A percentile compares a stretch with the other conserved stretches of the same genome.
phyloP scores from a whole-genome alignment of 2,329 filamentous ascomycete genomes.

The Rhynchosporium graminicola region DNA sequence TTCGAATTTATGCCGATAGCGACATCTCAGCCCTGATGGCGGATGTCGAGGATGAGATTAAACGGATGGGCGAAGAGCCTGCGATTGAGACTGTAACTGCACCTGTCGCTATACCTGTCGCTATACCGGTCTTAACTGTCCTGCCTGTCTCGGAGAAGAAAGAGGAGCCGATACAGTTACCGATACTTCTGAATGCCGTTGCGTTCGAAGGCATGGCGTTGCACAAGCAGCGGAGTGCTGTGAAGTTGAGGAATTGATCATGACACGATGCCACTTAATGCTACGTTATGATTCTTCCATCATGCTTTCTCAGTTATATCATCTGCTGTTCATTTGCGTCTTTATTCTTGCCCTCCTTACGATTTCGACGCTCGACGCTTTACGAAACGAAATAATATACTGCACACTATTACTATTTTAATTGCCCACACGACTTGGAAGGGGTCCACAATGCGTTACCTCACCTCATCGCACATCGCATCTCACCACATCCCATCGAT shows the following conservation, averaged over 20 bases:
- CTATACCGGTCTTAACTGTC: too few relatives aligned
- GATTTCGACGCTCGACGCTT: constrained; percentile 13
- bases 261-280: not conserved
- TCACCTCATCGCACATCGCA: not conserved
- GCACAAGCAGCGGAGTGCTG: constrained; percentile 11
- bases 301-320: not conserved
- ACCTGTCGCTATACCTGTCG: not conserved
- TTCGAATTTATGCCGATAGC: constrained; percentile 67
- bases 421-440: constrained; percentile 4
- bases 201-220: constrained; percentile 27
- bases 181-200: constrained; percentile 24
- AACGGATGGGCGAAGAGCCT: constrained; percentile 40
- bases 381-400: constrained; percentile 1
- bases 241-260: constrained; percentile 7
- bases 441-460: constrained; percentile 3
- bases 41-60: constrained; percentile 65
- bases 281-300: not conserved
- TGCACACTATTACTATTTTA: not conserved
- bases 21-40: constrained; percentile 67
- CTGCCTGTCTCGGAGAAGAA: not conserved
- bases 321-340: not conserved
- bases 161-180: constrained; percentile 13
- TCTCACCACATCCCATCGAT: not conserved
- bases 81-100: constrained; percentile 2
- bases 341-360: constrained; percentile 14